phyloP scores from a whole-genome alignment of 108 stramenopile species.

The Parietichytrium sp. region DNA sequence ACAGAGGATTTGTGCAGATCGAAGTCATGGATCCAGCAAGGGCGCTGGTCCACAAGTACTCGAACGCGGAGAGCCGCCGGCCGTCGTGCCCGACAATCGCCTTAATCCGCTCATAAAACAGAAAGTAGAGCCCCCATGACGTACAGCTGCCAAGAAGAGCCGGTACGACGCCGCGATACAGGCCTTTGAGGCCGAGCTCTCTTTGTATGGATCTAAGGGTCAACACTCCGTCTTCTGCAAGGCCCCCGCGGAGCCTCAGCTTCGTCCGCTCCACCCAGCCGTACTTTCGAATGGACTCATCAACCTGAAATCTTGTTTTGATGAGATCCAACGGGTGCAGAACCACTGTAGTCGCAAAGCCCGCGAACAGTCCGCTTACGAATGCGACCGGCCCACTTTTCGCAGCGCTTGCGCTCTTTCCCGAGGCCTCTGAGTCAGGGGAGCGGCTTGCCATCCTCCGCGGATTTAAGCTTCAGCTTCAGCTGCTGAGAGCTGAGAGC shows the following conservation, averaged over 20 bases:
- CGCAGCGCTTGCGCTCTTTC: not conserved
- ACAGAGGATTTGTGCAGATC: slow-evolving; percentile 90
- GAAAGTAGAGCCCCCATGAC: slow-evolving; percentile 97
- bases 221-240: not conserved
- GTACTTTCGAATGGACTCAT: slow-evolving; percentile 50
- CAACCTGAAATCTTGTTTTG: slow-evolving; percentile 86
- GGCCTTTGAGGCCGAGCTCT: slow-evolving; percentile 75
- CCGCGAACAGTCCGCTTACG: slow-evolving; percentile 13
- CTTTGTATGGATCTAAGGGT: slow-evolving; percentile 63
- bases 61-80: slow-evolving; percentile 40
- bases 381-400: not conserved
- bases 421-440: not conserved
- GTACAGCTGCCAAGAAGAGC: slow-evolving; percentile 83
- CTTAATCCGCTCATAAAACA: slow-evolving; percentile 87
- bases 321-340: slow-evolving; percentile 91
- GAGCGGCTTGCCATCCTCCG: not conserved
- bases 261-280: not conserved
- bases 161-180: slow-evolving; percentile 86
- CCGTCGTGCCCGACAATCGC: slow-evolving; percentile 11
- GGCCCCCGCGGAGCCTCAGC: not conserved
- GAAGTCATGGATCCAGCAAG: slow-evolving; percentile 82
- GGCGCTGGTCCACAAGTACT: slow-evolving; percentile 52
- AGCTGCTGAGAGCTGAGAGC: not conserved
- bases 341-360: slow-evolving; percentile 48
- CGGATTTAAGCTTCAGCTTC: not conserved